Evolutionary conservation across 78 protist species (phyloP), one percentile per base, ranked within the genome.

Genomic region (Salpingoeca rosetta): DNA sequence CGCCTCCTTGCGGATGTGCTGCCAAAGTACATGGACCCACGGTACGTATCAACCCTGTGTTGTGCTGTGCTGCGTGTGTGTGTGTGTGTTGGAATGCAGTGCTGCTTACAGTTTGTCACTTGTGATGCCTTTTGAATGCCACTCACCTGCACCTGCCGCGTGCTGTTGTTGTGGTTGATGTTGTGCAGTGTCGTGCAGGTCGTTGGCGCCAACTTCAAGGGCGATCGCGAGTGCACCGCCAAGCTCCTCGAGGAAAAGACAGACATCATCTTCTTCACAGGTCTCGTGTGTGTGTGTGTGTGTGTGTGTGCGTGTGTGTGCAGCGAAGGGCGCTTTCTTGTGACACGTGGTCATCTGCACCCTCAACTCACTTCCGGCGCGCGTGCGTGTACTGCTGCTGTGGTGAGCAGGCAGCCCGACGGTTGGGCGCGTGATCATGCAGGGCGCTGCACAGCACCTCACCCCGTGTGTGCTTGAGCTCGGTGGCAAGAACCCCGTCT

Each of bases 401-500:
- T 7, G 31, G 31, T 51, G 31, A 51, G 17, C 17, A 51, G 96
- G 96, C 37, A 77, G 51, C 57, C 41, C 27, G 2, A 31, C 7
- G n/a, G 92, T 91, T 1, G 95, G 90, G n/a, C 36, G 41, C 28
- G 25, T 86, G 35, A 82, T 92, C 65, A 76, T 77, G 78, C n/a
- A 0, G 12, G 92, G 87, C 17, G 94, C 94, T 3, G 90, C 96
- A 0, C 31, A 75, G 77, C 31, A 80, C 83, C 77, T 93, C 41
- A 88, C 93, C 28, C 95, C 95, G 26, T 45, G 74, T 35, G 40
- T 85, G 38, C 88, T 94, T 7, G 96, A 94, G 82, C 88, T 92
- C n/a, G 97, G 97, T 17, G 97, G 97, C n/a, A 90, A 91, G 81
- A 45, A 10, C 76, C 85, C 85, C 17, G 3, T 10, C 26, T 40